Conservation (phyloP, 192 early-diverging fungal genomes). For the Backusella luteola region DNA sequence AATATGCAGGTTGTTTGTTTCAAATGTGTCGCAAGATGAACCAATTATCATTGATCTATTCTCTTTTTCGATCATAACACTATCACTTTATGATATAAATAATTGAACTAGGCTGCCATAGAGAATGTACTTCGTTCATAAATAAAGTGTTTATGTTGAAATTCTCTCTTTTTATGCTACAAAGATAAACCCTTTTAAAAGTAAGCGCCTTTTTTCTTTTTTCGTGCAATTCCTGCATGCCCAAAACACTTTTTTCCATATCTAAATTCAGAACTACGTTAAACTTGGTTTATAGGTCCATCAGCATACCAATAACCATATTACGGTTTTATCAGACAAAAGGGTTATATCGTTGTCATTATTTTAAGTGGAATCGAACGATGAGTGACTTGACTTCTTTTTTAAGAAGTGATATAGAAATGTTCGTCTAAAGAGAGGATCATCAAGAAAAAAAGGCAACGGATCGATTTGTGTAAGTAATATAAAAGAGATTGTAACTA, state of each 20-base stretch:
- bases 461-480: not conserved
- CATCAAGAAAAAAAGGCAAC: not conserved
- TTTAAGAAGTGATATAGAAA: not conserved
- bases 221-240: not conserved
- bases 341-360: not conserved
- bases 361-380: not conserved
- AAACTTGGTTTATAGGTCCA: not conserved
- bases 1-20: not conserved
- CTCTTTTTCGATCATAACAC: not conserved
- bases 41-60: not conserved
- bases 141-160: not conserved
- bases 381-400: not conserved
- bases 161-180: not conserved
- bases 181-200: not conserved
- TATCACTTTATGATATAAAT: not conserved
- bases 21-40: not conserved
- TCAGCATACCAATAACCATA: not conserved
- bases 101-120: not conserved
- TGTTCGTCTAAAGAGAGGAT: not conserved
- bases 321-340: not conserved
- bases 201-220: not conserved
- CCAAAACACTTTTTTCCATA: not conserved
- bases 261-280: not conserved
- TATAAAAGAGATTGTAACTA: not conserved
- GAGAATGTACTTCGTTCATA: too few relatives aligned